Evolutionary conservation across 805 yeast species (phyloP).

Genomic region (Sugiyamaella chiloensis): DNA sequence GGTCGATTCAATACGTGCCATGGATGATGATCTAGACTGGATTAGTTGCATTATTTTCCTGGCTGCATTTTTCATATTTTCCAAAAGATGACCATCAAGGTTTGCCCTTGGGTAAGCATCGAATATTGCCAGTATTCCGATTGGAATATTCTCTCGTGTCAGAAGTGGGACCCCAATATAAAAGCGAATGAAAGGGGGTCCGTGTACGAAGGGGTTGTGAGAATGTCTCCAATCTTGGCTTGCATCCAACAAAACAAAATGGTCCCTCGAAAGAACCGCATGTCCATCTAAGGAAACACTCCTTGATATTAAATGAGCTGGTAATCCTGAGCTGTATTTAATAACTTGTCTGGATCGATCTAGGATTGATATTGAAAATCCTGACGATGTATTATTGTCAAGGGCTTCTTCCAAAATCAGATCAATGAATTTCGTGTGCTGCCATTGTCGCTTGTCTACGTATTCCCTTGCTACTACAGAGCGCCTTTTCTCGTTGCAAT

Average conservation of each 20-base stretch:
- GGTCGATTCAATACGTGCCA: conserved; percentile 9
- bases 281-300: conserved; percentile 64
- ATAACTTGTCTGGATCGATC: conserved; percentile 47
- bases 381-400: conserved; percentile 44
- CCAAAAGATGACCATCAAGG: conserved; percentile 17
- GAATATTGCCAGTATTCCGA: conserved; percentile 61
- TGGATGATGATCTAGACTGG: conserved; percentile 7
- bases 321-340: conserved; percentile 48
- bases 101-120: conserved; percentile 37
- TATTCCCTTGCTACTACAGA: conserved; percentile 32
- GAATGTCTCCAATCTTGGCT: conserved; percentile 66
- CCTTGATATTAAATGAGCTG: conserved; percentile 51
- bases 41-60: conserved; percentile 18
- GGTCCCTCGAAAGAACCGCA: conserved; percentile 55
- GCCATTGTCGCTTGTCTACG: conserved; percentile 27
- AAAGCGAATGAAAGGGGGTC: conserved; percentile 56
- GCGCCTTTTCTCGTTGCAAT: conserved; percentile 44
- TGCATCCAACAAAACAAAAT: conserved; percentile 57
- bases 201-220: conserved; percentile 60
- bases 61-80: conserved; percentile 17
- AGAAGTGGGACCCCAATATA: conserved; percentile 63
- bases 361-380: conserved; percentile 59
- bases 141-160: conserved; percentile 38
- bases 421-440: conserved; percentile 37
- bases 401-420: conserved; percentile 38